phyloP scores from a whole-genome alignment of 768 basidiomycete species.

The Tylopilus rubrobrunneus region DNA sequence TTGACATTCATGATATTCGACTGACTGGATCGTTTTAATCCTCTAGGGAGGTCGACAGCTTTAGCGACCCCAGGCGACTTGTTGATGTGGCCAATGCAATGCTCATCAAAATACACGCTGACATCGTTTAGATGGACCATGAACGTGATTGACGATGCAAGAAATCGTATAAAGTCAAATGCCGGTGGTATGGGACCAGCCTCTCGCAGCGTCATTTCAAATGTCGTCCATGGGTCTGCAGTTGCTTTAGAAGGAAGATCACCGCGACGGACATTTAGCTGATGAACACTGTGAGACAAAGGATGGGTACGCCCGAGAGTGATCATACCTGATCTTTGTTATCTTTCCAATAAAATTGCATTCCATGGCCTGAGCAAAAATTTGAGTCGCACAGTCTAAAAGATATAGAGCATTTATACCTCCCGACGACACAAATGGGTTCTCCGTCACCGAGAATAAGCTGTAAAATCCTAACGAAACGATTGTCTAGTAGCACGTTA shows the following conservation, averaged over 20 bases:
- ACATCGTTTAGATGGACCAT: not conserved
- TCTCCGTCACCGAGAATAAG: slow-evolving; percentile 78
- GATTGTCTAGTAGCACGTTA: not conserved
- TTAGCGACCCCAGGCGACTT: not conserved
- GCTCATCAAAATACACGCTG: not conserved
- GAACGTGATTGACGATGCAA: not conserved
- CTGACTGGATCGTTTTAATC: not conserved
- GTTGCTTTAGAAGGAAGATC: not conserved
- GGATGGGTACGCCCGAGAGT: not conserved
- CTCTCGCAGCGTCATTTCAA: not conserved
- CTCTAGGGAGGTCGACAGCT: not conserved
- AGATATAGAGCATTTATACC: slow-evolving; percentile 40
- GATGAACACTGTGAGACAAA: not conserved
- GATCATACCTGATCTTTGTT: not conserved
- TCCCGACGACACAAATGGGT: slow-evolving; percentile 80
- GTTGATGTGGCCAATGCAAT: not conserved
- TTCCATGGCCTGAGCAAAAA: slow-evolving; percentile 18
- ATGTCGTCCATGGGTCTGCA: not conserved
- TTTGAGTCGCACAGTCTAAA: not conserved
- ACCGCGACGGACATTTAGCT: not conserved
- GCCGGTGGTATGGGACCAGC: not conserved
- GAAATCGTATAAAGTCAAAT: not conserved
- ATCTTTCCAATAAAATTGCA: not conserved
- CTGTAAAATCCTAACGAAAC: slow-evolving; percentile 61
- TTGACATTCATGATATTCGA: not conserved